Base-by-base conservation (phyloP, 768 basidiomycete species). In the Suillus tomentosus region DNA sequence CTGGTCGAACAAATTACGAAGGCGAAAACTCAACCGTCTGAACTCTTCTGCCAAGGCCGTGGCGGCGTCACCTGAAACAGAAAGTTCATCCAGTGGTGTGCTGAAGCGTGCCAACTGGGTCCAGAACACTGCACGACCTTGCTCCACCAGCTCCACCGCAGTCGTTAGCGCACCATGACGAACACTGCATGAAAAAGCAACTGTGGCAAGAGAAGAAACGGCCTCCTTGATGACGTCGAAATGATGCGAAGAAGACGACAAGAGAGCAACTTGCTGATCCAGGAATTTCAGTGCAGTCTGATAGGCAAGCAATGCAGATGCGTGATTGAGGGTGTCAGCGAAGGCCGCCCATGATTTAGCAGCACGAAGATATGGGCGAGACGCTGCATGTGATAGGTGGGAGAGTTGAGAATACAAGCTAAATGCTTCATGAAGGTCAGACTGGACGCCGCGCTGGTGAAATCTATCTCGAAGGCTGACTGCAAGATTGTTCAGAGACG, bases 101-200 rank as follows among this genome's bases (percentile, higher is more conserved):
- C 68, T 67, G 39, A 65, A 71, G 27, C 71, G 70, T 2, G 68
- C 64, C 61, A 77, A 27, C 10, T 74, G 70, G 2, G 76, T 68
- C 75, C 75, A 77, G 34, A 77, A 27, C 2, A 77, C 40, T 3
- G 70, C 70, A 2, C 73, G 68, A 1, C 76, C 74, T 37, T 77
- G 73, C 47, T 75, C 47, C 47, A 47, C 47, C n/a, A 47, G 47
- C 5, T 47, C 47, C 11, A 47, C 47, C 2, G 47, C 47, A 8
- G 27, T 51, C 15, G 8, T 51, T 27, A 51, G 6, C 13, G 27
- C 27, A 17, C 15, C 4, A 17, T 15, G 50, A 31, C 27, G 50
- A 51, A 31, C 24, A 51, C 24, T 17, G 9, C 50, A 51, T 8
- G 50, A 51, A 15, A 51, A 31, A 8, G 50, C 50, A 51, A 31